phyloP scores from a whole-genome alignment of 371 early-diverging fungal species.

The Mortierella sp. region DNA sequence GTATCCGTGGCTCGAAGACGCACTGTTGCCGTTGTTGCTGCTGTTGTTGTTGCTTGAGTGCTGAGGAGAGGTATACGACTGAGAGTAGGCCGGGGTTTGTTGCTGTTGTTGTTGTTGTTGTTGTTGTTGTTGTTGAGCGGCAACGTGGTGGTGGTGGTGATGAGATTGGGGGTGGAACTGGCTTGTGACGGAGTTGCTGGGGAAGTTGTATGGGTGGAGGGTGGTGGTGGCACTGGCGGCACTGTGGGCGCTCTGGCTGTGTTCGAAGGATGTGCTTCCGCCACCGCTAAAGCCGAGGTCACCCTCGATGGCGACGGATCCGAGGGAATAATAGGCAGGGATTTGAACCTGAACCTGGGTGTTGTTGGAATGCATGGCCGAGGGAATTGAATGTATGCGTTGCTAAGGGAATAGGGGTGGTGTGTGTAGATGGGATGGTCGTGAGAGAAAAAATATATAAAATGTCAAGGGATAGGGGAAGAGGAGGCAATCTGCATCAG shows the following conservation, averaged over 20 bases:
- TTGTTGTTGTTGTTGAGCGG: background rate
- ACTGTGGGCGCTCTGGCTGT: background rate
- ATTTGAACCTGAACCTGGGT: slow-evolving; percentile 55
- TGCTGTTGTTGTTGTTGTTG: slow-evolving; percentile 10
- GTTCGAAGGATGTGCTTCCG: slow-evolving; percentile 14
- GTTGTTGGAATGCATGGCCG: slow-evolving; percentile 47
- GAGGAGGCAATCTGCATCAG: background rate
- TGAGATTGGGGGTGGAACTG: slow-evolving; percentile 11
- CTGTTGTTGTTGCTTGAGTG: slow-evolving; percentile 19
- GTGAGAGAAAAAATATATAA: slow-evolving; percentile 2
- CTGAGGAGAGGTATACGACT: background rate
- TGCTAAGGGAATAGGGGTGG: background rate
- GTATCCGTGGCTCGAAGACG: slow-evolving; percentile 30
- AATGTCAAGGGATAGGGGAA: background rate
- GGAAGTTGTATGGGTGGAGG: slow-evolving; percentile 15
- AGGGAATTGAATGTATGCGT: background rate
- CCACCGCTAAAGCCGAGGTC: slow-evolving; percentile 27
- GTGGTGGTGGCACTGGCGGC: slow-evolving; percentile 11
- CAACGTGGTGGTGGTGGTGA: slow-evolving; percentile 8
- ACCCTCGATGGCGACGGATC: slow-evolving; percentile 41
- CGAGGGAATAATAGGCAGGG: slow-evolving; percentile 44
- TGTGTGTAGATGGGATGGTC: background rate
- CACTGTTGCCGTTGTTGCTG: slow-evolving; percentile 7
- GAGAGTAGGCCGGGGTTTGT: background rate
- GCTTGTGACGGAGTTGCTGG: background rate